Evolutionary conservation across 331 rosid genomes (phyloP), one percentile per base, ranked within the genome.

Genomic region (Malus hybrid): DNA sequence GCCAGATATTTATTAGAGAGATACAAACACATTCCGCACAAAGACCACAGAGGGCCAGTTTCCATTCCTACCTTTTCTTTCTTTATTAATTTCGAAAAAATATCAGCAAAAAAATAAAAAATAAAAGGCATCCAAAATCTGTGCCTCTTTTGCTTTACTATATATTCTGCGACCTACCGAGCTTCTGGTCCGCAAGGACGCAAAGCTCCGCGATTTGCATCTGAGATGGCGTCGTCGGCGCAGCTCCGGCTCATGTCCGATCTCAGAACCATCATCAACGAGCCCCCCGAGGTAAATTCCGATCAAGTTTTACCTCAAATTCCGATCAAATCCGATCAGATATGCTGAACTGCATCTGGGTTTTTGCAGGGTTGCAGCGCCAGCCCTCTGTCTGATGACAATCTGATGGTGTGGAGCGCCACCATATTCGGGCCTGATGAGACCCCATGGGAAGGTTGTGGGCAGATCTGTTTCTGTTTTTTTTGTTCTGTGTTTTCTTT

Each of bases 171-270:
- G 9, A 24, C 32, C 34, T 14, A 36, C 16, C 28, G 67, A 34
- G 67, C 32, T 56, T 34, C 59, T 71, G 76, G 66, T 71, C 33
- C 34, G 39, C 55, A n/a, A 55, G n/a, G 62, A 34, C 75, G 6
- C 54, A 32, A 13, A 13, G 18, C 66, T 71, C 50, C 22, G 9
- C 6, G 48, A 39, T 57, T 67, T 67, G 14, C 19, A 39, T 39
- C 54, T 22, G 6, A 39, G 36, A 79, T 79, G 83, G 79, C 70
- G 16, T 59, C 83, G 15, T 79, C 83, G 15, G 74, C 81, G 24
- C 84, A 76, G 75, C 81, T 81, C 71, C 65, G 81, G 15, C 84
- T 81, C 55, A 76, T 76, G 68, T 71, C 84, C 39, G 75, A 81
- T 71, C 84, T 76, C 70, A 73, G 68, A 60, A 42, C 75, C 71